Evolutionary conservation across 2,329 filamentous ascomycete species (phyloP).

Genomic region (Rutstroemia sp.): DNA sequence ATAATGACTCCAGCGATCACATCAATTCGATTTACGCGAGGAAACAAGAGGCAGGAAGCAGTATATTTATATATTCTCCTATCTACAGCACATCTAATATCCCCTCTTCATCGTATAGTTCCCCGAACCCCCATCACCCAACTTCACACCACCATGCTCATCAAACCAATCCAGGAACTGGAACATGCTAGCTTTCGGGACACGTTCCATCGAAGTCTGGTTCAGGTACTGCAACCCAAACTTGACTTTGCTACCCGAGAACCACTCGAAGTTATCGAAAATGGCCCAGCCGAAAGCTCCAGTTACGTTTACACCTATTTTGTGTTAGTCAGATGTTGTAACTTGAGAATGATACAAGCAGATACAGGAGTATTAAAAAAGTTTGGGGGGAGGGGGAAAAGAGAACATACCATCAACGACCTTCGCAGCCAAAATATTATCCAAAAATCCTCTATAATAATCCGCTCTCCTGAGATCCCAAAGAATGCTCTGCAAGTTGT

Average conservation of each 20-base stretch:
- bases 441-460: slow-evolving; percentile 72
- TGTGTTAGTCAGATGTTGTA: neutral
- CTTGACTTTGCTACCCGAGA: slow-evolving; percentile 29
- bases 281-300: slow-evolving; percentile 86
- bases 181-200: slow-evolving; percentile 27
- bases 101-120: neutral
- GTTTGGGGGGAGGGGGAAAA: neutral
- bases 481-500: slow-evolving; percentile 41
- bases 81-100: neutral
- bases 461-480: slow-evolving; percentile 71
- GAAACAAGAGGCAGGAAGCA: too few relatives aligned
- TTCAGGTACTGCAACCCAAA: slow-evolving; percentile 30
- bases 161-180: slow-evolving; percentile 25
- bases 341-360: too few relatives aligned
- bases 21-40: too few relatives aligned
- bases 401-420: slow-evolving; percentile 49
- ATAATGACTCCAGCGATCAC: too few relatives aligned
- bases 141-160: slow-evolving; percentile 15
- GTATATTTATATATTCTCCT: neutral
- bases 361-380: neutral
- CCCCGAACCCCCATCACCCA: neutral
- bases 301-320: slow-evolving; percentile 59
- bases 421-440: slow-evolving; percentile 56
- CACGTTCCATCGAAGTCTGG: slow-evolving; percentile 26
- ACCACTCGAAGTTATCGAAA: slow-evolving; percentile 50